Evolutionary conservation across 1,284 basidiomycete genomes (phyloP).

Genomic region (Ustilago shanxiensis): DNA sequence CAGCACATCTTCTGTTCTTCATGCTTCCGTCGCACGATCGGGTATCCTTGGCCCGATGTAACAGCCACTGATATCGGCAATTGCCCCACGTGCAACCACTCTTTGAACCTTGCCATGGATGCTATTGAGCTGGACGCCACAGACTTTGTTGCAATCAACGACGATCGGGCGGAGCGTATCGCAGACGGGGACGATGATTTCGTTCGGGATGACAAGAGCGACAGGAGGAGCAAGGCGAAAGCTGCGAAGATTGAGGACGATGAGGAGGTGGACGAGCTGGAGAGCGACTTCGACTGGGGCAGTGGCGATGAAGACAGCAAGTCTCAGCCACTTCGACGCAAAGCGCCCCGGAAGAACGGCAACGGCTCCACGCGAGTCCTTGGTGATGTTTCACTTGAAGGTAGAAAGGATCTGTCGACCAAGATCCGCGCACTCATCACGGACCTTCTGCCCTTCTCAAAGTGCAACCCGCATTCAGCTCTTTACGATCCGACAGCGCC

Average conservation of each 20-base stretch:
- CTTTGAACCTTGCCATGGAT: constrained; percentile 56
- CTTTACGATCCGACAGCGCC: constrained; percentile 64
- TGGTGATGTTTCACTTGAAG: constrained; percentile 35
- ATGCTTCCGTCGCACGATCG: constrained; percentile 68
- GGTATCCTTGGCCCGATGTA: constrained; percentile 45
- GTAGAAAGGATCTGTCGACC: constrained; percentile 57
- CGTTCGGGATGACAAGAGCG: constrained; percentile 21
- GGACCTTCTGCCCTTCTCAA: constrained; percentile 65
- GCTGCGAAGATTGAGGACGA: constrained; percentile 15
- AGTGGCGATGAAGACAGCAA: constrained; percentile 23
- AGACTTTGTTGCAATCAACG: constrained; percentile 50
- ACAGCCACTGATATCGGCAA: constrained; percentile 64
- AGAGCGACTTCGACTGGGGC: constrained; percentile 48
- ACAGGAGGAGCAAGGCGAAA: constrained; percentile 9
- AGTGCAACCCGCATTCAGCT: constrained; percentile 61
- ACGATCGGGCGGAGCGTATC: constrained; percentile 37
- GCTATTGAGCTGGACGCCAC: constrained; percentile 47
- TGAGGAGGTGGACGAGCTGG: constrained; percentile 22
- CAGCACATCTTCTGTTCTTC: constrained; percentile 82
- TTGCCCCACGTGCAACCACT: constrained; percentile 78
- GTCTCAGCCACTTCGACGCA: constrained; percentile 3
- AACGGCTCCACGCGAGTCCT: neutral
- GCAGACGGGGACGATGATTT: constrained; percentile 29
- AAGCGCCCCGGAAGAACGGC: constrained; percentile 27
- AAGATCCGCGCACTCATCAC: constrained; percentile 65